Evolutionary conservation across 129 eudicot genomes (phyloP).

Genomic region (Escallonia rubra): DNA sequence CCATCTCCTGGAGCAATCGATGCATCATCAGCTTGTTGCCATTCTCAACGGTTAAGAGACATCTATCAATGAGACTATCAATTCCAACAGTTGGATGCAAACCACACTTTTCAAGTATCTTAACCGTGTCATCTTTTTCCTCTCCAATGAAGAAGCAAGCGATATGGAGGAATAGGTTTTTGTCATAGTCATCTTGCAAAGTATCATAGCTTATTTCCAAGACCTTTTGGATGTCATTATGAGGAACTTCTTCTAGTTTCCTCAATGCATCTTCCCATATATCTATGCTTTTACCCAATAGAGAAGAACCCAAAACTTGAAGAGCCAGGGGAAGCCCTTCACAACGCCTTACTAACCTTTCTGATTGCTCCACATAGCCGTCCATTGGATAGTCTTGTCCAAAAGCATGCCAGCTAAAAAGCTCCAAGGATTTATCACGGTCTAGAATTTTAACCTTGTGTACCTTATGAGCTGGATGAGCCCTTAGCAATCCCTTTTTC

Average conservation of each 20-base stretch:
- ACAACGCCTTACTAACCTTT: background rate
- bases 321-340: background rate
- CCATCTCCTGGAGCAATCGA: background rate
- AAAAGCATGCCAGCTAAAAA: background rate
- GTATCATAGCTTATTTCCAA: background rate
- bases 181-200: conserved; percentile 3
- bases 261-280: background rate
- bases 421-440: background rate
- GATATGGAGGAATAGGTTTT: background rate
- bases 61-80: background rate
- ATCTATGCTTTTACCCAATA: background rate
- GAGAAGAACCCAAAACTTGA: conserved; percentile 1
- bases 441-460: background rate
- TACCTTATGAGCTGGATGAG: background rate
- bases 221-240: background rate
- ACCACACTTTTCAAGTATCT: background rate
- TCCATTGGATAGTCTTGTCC: background rate
- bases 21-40: conserved; percentile 1
- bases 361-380: background rate
- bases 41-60: background rate
- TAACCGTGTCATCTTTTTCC: background rate
- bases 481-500: background rate
- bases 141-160: background rate
- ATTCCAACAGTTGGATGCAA: background rate
- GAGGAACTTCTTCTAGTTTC: background rate